phyloP scores from a whole-genome alignment of 345 rosid genomes.

The Sisymbrium irio region DNA sequence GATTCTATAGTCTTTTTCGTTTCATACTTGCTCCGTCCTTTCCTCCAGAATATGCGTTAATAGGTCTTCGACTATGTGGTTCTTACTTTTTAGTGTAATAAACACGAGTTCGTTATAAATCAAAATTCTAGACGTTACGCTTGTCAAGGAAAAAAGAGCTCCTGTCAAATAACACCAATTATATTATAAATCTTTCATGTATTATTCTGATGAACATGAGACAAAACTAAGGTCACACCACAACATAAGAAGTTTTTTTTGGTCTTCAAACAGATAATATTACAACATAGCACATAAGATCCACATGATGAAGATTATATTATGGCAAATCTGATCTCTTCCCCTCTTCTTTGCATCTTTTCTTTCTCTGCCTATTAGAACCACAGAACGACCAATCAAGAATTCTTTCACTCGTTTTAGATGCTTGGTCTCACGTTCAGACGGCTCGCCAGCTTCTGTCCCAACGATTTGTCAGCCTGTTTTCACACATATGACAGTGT shows the following conservation, averaged over 20 bases:
- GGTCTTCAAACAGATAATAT: conserved; percentile 21
- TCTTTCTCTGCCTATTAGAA: conserved; percentile 19
- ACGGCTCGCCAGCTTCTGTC: conserved; percentile 41
- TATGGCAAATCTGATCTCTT: conserved; percentile 11
- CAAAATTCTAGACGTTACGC: not conserved
- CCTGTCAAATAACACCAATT: not conserved
- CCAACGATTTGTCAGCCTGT: conserved; percentile 41
- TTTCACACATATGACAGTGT: conserved; percentile 5
- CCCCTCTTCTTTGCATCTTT: not conserved
- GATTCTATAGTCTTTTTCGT: not conserved
- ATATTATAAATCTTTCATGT: conserved; percentile 7
- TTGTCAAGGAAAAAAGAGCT: not conserved
- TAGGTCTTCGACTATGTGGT: not conserved
- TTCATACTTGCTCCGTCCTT: conserved; percentile 15
- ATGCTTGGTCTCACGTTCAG: conserved; percentile 41
- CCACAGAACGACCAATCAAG: conserved; percentile 34
- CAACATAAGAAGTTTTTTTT: not conserved
- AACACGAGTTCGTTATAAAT: not conserved
- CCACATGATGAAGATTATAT: conserved; percentile 28
- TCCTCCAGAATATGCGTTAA: conserved; percentile 13
- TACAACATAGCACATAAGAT: conserved; percentile 31
- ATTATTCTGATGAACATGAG: conserved; percentile 22
- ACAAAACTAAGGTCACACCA: conserved; percentile 30
- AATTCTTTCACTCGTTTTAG: conserved; percentile 24
- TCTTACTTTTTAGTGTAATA: not conserved